These are phyloP conservation scores for Limnomonas spitsbergensis DNA, from an alignment of 139 green algal genomes.

Conservation along the genomic window DNA sequence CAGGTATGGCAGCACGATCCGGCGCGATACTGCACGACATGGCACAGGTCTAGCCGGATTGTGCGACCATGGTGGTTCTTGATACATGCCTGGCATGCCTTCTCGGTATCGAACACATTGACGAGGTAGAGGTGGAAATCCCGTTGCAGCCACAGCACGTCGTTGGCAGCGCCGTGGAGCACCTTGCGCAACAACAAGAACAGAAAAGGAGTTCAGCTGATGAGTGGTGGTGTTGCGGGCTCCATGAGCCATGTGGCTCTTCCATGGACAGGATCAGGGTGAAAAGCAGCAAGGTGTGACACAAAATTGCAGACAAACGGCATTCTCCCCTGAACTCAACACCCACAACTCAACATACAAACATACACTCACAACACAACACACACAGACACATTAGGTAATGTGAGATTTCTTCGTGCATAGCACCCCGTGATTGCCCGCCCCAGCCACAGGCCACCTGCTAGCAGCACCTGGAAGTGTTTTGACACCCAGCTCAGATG, in stretches of 20 bases:
- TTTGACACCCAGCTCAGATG: too few species aligned
- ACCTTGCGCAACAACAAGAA: too few species aligned
- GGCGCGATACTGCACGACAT: too few species aligned
- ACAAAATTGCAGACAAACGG: not conserved
- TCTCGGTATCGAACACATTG: slow-evolving; percentile 84
- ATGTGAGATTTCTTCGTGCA: too few species aligned
- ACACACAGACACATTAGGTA: too few species aligned
- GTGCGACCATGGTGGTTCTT: too few species aligned
- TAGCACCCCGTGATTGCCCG: too few species aligned
- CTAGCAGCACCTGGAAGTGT: too few species aligned
- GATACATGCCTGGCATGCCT: slow-evolving; percentile 58
- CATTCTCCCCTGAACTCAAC: not conserved
- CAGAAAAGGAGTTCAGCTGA: not conserved
- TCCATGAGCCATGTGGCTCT: not conserved
- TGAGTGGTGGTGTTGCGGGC: too few species aligned
- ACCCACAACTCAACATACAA: not conserved
- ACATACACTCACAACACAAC: not conserved
- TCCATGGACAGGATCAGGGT: not conserved
- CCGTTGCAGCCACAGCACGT: slow-evolving; percentile 80
- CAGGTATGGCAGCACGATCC: too few species aligned
- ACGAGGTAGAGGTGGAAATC: slow-evolving; percentile 70
- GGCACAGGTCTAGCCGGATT: too few species aligned
- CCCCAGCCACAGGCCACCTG: too few species aligned
- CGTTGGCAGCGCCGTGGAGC: slow-evolving; percentile 74
- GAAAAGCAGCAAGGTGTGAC: not conserved